Evolutionary conservation across 2,329 filamentous ascomycete genomes (phyloP).

Genomic region (Aspergillus sp.): DNA sequence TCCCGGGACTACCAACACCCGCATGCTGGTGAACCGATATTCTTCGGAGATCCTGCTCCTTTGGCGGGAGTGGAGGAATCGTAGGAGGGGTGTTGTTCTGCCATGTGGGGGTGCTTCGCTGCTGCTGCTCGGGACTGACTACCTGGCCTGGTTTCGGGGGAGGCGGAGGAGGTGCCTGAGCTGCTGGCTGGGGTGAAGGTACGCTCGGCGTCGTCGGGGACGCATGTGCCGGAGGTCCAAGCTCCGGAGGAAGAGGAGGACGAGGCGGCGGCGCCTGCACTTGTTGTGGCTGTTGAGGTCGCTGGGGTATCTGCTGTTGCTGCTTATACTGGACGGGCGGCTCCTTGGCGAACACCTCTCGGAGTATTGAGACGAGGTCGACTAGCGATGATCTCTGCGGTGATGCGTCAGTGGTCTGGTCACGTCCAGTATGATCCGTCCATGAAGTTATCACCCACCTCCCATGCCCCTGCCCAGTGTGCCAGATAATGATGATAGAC

Average conservation of each 20-base stretch:
- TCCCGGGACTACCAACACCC: constrained; percentile 6
- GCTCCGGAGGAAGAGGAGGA: constrained; percentile 70
- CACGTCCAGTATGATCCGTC: not conserved
- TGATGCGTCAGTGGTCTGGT: not conserved
- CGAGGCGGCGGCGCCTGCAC: constrained; percentile 61
- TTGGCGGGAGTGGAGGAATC: constrained; percentile 41
- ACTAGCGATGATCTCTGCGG: constrained; percentile 73
- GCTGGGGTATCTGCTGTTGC: constrained; percentile 30
- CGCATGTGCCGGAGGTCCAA: constrained; percentile 42
- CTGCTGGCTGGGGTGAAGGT: constrained; percentile 14
- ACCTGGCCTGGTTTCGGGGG: constrained; percentile 38
- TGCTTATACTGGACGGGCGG: constrained; percentile 82
- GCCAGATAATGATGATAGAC: constrained; percentile 95
- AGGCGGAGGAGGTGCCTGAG: constrained; percentile 32
- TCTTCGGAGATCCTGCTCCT: constrained; percentile 24
- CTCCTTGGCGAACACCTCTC: constrained; percentile 89
- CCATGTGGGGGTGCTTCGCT: constrained; percentile 20
- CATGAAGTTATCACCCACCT: constrained; percentile 60
- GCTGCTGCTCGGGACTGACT: constrained; percentile 15
- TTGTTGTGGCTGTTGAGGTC: constrained; percentile 32
- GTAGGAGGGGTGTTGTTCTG: constrained; percentile 32
- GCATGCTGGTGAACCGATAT: constrained; percentile 14
- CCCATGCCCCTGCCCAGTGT: constrained; percentile 85
- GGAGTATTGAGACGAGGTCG: constrained; percentile 78
- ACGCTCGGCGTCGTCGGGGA: constrained; percentile 29